Evolutionary conservation across 495 filamentous ascomycete genomes (phyloP).

Genomic region (Pseudevernia furfuracea): DNA sequence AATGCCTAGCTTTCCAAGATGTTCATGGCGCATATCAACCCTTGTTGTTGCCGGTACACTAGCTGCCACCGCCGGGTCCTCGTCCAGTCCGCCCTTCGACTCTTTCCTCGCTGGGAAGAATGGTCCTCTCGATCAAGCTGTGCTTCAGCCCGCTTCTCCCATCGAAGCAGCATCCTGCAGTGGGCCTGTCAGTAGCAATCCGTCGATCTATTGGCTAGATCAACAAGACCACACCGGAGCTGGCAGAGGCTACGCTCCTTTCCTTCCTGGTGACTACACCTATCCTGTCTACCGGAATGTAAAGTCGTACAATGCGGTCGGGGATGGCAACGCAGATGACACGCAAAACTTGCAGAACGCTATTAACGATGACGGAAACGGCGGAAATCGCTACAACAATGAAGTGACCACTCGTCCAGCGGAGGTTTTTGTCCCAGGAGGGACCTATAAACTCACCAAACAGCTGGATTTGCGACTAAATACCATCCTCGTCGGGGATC

Average conservation of each 20-base stretch:
- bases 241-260: slow-evolving; percentile 36
- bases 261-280: slow-evolving; percentile 26
- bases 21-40: not conserved
- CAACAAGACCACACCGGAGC: not conserved
- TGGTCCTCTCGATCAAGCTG: not conserved
- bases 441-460: slow-evolving; percentile 37
- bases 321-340: slow-evolving; percentile 26
- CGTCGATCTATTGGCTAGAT: not conserved
- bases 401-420: slow-evolving; percentile 36
- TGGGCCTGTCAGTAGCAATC: not conserved
- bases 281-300: slow-evolving; percentile 54
- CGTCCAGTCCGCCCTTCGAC: not conserved
- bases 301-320: slow-evolving; percentile 44
- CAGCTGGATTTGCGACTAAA: slow-evolving; percentile 17
- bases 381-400: slow-evolving; percentile 32
- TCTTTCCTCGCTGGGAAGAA: not conserved
- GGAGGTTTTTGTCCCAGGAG: slow-evolving; percentile 43
- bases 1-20: not conserved
- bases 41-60: not conserved
- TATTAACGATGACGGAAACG: slow-evolving; percentile 33
- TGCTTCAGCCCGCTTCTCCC: not conserved
- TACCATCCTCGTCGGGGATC: not conserved
- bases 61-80: not conserved
- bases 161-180: not conserved
- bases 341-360: slow-evolving; percentile 36